These are phyloP conservation scores for Colletotrichum sp. DNA, from an alignment of 2,329 filamentous ascomycete species.

Conservation along the genomic window DNA sequence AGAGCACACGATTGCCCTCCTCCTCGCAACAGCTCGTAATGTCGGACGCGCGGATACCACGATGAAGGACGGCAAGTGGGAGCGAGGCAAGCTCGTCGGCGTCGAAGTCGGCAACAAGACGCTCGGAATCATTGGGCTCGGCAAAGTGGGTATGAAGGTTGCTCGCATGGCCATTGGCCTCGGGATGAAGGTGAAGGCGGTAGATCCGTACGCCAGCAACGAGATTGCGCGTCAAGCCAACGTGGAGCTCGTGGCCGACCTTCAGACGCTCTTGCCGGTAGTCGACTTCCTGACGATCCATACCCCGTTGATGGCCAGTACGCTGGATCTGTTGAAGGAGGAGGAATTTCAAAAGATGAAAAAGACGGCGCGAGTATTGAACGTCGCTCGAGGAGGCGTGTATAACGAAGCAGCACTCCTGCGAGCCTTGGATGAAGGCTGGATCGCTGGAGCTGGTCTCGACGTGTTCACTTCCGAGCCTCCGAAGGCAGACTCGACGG, in stretches of 20 bases:
- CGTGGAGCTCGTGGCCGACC: conserved; percentile 63
- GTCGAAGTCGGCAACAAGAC: conserved; percentile 81
- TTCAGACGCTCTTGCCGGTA: conserved; percentile 66
- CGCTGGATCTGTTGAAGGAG: conserved; percentile 73
- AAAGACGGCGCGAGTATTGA: conserved; percentile 73
- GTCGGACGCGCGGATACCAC: conserved; percentile 73
- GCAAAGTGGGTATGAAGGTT: conserved; percentile 84
- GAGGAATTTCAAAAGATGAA: conserved; percentile 75
- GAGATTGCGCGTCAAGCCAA: conserved; percentile 73
- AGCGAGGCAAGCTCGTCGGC: conserved; percentile 75
- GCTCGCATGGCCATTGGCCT: conserved; percentile 79
- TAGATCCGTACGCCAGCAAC: conserved; percentile 79
- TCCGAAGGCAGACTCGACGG: conserved; percentile 57
- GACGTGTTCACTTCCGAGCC: conserved; percentile 84
- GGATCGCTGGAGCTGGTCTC: conserved; percentile 77
- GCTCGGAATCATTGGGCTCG: conserved; percentile 77
- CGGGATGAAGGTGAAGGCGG: conserved; percentile 76
- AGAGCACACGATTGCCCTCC: conserved; percentile 76
- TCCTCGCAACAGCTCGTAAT: conserved; percentile 77
- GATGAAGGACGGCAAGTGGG: conserved; percentile 76
- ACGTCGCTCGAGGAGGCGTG: conserved; percentile 81
- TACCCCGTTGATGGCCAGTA: conserved; percentile 79
- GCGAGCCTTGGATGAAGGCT: conserved; percentile 70
- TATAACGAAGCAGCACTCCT: conserved; percentile 79
- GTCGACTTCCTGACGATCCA: conserved; percentile 83